Percentiles rank a stretch among this genome's conserved stretches.
These are phyloP conservation scores for Trametes coccinea DNA, from an alignment of 768 basidiomycete species.

Conservation along the genomic window DNA sequence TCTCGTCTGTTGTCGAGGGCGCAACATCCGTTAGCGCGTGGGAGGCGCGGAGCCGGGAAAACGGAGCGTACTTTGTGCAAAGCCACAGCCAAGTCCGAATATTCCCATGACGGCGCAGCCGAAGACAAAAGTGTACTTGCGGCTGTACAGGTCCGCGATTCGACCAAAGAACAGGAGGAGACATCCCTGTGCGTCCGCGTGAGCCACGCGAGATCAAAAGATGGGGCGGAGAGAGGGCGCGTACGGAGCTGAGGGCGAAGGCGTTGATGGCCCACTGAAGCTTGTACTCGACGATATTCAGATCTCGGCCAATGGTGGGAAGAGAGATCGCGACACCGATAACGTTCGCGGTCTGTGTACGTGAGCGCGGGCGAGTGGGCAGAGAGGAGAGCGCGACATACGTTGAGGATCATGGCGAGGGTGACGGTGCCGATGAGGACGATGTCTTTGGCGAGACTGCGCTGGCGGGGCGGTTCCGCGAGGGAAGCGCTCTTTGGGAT, in stretches of 20 bases:
- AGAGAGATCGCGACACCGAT: conserved; percentile 32
- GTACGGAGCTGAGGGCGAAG: conserved; percentile 66
- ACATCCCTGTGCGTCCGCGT: neutral
- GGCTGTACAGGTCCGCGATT: conserved; percentile 79
- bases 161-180: conserved; percentile 75
- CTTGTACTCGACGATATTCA: conserved; percentile 49
- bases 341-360: conserved; percentile 25
- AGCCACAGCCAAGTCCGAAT: conserved; percentile 66
- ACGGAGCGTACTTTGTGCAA: conserved; percentile 48
- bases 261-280: conserved; percentile 71
- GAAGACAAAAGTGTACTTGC: conserved; percentile 63
- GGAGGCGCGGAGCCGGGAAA: neutral
- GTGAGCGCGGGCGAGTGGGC: neutral
- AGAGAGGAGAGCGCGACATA: neutral
- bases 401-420: conserved; percentile 34
- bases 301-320: conserved; percentile 37
- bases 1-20: conserved; percentile 41
- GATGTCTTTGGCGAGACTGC: conserved; percentile 12
- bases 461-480: neutral
- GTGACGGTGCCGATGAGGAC: conserved; percentile 32
- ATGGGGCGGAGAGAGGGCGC: conserved; percentile 18
- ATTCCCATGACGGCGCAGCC: conserved; percentile 56
- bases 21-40: neutral
- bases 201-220: no score
- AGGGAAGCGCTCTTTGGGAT: neutral